Base-by-base conservation (phyloP, 352 stramenopile genomes). In the Phytophthora pluvialis region DNA sequence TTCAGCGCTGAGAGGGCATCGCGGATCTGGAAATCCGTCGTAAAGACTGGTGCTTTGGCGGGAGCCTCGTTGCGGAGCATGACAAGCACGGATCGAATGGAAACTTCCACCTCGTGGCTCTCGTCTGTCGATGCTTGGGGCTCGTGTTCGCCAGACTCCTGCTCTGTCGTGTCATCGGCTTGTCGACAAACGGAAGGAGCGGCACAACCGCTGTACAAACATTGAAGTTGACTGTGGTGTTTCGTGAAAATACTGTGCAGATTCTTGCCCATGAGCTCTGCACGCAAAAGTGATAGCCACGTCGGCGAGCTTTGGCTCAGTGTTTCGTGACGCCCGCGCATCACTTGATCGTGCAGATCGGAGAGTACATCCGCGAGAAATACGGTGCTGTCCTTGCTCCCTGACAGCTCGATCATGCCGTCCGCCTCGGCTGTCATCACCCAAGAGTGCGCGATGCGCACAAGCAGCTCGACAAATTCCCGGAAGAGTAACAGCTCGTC, bases 381-480 rank as follows among this genome's bases (percentile, higher is more conserved):
- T 7, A 50, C 45, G 0, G 40, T 55, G 26, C 38, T 73, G 21
- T 74, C 54, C 4, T 16, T 40, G 6, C 38, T 28, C 3, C 21
- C 60, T 10, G 48, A 42, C 1, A 73, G 44, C 6, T 65, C 36
- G 13, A 69, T 44, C 5, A 44, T 31, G 3, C 70, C 62, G 29
- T 64, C 46, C 3, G 40, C 21, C 18, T 54, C 49, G n/a, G 60
- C 58, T 26, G 35, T 55, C 32, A 48, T 67, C 11, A 77, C 50
- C 45, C 74, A 72, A 21, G 65, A 64, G 18, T 72, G 39, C n/a
- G 75, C 75, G 10, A 89, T 62, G 8, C 81, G 77, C 25, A 91
- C 75, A n/a, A 91, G 74, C 25, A 91, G 52, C 56, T 91, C 81
- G 5, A 85, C 78, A 49, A 91, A 91, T 62, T 91, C 81, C 9